phyloP scores from a whole-genome alignment of 202 grass and related monocot genomes.

The Schoenoplectus tabernaemontani region DNA sequence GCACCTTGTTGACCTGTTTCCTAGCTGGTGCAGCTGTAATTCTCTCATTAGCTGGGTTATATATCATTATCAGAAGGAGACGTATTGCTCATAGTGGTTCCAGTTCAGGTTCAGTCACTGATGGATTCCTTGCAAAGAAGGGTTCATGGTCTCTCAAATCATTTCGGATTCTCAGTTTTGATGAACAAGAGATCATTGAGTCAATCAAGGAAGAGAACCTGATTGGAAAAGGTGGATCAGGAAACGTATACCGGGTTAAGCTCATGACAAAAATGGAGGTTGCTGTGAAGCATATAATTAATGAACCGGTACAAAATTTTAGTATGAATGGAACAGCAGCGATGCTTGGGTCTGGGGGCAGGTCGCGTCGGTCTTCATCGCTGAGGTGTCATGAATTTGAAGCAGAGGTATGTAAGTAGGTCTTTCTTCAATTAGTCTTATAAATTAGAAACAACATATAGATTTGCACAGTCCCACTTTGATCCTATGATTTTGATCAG shows the following conservation, averaged over 20 bases:
- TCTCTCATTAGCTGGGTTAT: slow-evolving; percentile 40
- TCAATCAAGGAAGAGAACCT: slow-evolving; percentile 65
- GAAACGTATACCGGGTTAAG: slow-evolving; percentile 83
- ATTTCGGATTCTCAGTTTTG: slow-evolving; percentile 54
- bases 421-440: not conserved
- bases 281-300: slow-evolving; percentile 68
- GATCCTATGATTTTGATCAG: not conserved
- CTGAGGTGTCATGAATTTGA: slow-evolving; percentile 66
- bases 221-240: slow-evolving; percentile 76
- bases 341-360: slow-evolving; percentile 25
- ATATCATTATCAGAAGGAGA: slow-evolving; percentile 36
- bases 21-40: slow-evolving; percentile 31
- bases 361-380: slow-evolving; percentile 23
- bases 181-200: slow-evolving; percentile 64
- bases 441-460: not conserved
- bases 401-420: slow-evolving; percentile 33
- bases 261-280: slow-evolving; percentile 54
- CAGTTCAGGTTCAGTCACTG: not conserved
- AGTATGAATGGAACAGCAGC: not conserved
- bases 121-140: slow-evolving; percentile 40
- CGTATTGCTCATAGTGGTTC: slow-evolving; percentile 8
- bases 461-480: not conserved
- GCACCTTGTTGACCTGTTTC: slow-evolving; percentile 42
- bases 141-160: slow-evolving; percentile 68
- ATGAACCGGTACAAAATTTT: not conserved